Conservation (phyloP, 371 early-diverging fungal genomes). For the Synchytrium microbalum region DNA sequence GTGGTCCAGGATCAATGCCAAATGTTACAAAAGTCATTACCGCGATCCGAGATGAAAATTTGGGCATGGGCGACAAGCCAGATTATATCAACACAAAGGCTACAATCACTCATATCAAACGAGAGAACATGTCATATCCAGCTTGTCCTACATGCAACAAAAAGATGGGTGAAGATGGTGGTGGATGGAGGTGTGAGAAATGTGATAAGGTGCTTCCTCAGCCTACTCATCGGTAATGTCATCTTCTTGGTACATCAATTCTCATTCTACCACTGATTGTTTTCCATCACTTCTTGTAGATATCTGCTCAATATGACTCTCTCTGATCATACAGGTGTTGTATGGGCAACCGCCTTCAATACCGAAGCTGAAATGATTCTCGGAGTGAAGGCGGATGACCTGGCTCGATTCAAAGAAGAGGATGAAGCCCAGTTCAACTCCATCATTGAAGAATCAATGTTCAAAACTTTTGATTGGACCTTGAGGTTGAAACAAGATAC, state of each 20-base stretch:
- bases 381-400: slow-evolving; percentile 62
- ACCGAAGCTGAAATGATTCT: slow-evolving; percentile 64
- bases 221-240: slow-evolving; percentile 59
- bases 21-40: slow-evolving; percentile 34
- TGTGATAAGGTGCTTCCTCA: slow-evolving; percentile 58
- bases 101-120: slow-evolving; percentile 54
- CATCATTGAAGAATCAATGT: slow-evolving; percentile 48
- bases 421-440: slow-evolving; percentile 17
- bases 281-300: slow-evolving; percentile 24
- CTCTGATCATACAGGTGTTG: slow-evolving; percentile 71
- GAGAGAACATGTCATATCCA: slow-evolving; percentile 67
- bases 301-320: slow-evolving; percentile 69
- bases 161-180: slow-evolving; percentile 63
- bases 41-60: slow-evolving; percentile 55
- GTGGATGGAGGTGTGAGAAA: slow-evolving; percentile 87
- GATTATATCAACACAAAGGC: slow-evolving; percentile 64
- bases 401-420: slow-evolving; percentile 42
- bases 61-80: slow-evolving; percentile 36
- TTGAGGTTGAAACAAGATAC: slow-evolving; percentile 73
- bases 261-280: background rate
- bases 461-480: slow-evolving; percentile 60
- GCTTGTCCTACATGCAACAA: slow-evolving; percentile 83
- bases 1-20: slow-evolving; percentile 26
- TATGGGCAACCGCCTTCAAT: slow-evolving; percentile 82
- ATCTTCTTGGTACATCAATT: background rate